Conservation (phyloP, 2,329 filamentous ascomycete species). For the Elsinoe necatrix region DNA sequence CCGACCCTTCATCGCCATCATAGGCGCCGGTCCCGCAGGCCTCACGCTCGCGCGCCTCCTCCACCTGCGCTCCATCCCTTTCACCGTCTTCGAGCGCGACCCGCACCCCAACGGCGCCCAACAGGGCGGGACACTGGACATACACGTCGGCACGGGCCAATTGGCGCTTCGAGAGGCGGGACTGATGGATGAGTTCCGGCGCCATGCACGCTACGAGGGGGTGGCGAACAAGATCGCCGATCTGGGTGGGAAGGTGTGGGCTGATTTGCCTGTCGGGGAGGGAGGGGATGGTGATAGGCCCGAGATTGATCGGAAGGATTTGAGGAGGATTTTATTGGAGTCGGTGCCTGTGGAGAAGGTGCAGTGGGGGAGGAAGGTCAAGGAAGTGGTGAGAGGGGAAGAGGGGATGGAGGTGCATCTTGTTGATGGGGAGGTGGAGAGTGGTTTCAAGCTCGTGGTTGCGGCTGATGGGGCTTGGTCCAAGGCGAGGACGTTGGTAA, state of each 20-base stretch:
- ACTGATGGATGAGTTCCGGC: constrained; percentile 25
- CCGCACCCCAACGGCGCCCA: constrained; percentile 6
- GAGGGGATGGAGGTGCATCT: constrained; percentile 25
- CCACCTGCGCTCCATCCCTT: constrained; percentile 20
- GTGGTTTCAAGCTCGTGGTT: constrained; percentile 38
- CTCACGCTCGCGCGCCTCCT: constrained; percentile 27
- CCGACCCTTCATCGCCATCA: constrained; percentile 25
- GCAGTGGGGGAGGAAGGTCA: constrained; percentile 28
- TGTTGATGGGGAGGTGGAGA: constrained; percentile 26
- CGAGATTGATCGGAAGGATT: constrained; percentile 35
- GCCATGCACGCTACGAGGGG: constrained; percentile 24
- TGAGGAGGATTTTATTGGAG: constrained; percentile 32
- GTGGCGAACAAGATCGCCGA: constrained; percentile 20
- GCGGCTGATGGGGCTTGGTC: constrained; percentile 44
- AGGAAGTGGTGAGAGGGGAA: constrained; percentile 19
- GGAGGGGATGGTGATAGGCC: constrained; percentile 28
- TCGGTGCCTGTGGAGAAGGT: constrained; percentile 29
- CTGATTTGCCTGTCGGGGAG: constrained; percentile 14
- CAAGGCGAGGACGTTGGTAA: constrained; percentile 28
- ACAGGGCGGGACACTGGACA: constrained; percentile 27
- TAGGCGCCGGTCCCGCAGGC: constrained; percentile 28
- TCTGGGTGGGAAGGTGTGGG: constrained; percentile 19
- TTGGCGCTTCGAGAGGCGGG: constrained; percentile 26
- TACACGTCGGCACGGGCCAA: constrained; percentile 26
- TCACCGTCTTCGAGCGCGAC: constrained; percentile 27